Evolutionary conservation across 306 rosid genomes (phyloP), one percentile per base, ranked within the genome.

Genomic region (Casuarina equisetifolia): DNA sequence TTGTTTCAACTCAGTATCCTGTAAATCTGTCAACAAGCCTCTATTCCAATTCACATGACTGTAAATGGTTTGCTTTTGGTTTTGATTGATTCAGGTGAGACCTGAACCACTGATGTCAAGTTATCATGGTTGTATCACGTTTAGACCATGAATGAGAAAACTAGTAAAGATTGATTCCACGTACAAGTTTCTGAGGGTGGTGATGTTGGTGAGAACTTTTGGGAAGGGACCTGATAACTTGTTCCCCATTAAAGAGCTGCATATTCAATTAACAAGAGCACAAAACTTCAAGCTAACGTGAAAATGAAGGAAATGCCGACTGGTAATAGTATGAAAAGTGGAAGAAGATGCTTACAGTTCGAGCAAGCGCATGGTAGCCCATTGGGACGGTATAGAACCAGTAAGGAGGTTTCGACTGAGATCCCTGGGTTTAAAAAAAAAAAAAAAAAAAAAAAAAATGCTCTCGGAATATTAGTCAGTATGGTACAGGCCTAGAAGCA

Each of bases 231-330:
- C 98, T 48, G 98, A 92, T 83, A 94, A 85, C 76, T 67, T 86
- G 90, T 89, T 92, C 78, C 98, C 98, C 98, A 92, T 94, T 0
- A 94, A 2, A 77, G 89, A 86, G 77, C 98, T 94, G 97, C 91
- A 81, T 45, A 72, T 80, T 73, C 77, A 77, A 62, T 74, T 40
- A 69, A 74, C 52, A 84, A 81, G 20, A 84, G 70, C 40, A 38
- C 57, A 46, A 46, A 66, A 74, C 68, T 77, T 44, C 35, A 74
- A 45, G 43, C 58, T 57, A 72, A 43, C 40, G 55, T 68, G 80
- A 79, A 53, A 76, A 35, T 4, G 35, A 44, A 70, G 44, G 80
- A 64, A 44, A 49, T n/a, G 17, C n/a, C 32, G 51, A 63, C 50
- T 38, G 58, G 49, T 13, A 73, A 74, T 59, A 32, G 72, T 69